Evolutionary conservation across 169 alveolate species (phyloP).

Genomic region (Plasmodium falciparum): DNA sequence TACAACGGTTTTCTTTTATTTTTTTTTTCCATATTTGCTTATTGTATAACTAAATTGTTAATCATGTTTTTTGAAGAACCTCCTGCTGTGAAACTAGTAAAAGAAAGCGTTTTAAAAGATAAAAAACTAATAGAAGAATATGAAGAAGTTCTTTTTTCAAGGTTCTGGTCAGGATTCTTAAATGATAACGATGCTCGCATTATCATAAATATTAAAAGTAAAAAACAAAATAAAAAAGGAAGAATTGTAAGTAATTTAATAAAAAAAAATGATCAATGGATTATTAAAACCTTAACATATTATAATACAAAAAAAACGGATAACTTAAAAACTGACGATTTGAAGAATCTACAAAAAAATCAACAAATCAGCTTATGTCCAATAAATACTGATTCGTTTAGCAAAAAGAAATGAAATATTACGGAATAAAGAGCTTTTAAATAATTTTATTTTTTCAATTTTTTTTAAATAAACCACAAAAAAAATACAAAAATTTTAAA

Average conservation of each 20-base stretch:
- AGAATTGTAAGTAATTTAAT: conserved; percentile 38
- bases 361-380: conserved; percentile 25
- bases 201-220: conserved; percentile 36
- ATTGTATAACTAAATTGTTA: conserved; percentile 24
- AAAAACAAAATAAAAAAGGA: conserved; percentile 25
- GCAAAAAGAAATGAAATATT: conserved; percentile 6
- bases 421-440: not conserved
- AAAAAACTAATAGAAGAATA: conserved; percentile 44
- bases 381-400: conserved; percentile 4
- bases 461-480: not conserved
- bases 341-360: conserved; percentile 19
- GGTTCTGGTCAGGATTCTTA: conserved; percentile 53
- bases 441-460: not conserved
- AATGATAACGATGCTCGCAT: conserved; percentile 37
- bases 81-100: conserved; percentile 20
- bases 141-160: conserved; percentile 33
- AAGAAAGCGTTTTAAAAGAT: conserved; percentile 52
- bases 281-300: conserved; percentile 62
- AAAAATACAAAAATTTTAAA: not conserved
- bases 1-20: conserved; percentile 21
- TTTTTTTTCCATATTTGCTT: conserved; percentile 35
- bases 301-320: conserved; percentile 54
- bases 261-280: conserved; percentile 48
- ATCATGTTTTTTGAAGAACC: conserved; percentile 58
- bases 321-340: conserved; percentile 59